Evolutionary conservation across 495 filamentous ascomycete genomes (phyloP).

Genomic region (Hyphodiscus hymeniophilus): DNA sequence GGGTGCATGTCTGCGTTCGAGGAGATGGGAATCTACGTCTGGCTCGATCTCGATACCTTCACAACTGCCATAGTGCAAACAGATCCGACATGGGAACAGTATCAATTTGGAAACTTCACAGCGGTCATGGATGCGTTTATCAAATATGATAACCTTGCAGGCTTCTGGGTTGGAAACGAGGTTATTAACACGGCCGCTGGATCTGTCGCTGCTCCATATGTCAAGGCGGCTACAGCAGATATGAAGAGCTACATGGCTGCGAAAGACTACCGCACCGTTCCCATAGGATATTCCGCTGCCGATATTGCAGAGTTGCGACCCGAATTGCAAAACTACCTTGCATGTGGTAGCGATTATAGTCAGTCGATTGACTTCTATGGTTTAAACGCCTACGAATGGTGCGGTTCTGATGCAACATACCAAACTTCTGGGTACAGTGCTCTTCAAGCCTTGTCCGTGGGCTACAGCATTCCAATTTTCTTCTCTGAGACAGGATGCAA

Average conservation of each 20-base stretch:
- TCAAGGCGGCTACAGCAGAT: constrained; percentile 74
- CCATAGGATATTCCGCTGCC: constrained; percentile 80
- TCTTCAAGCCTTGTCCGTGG: constrained; percentile 43
- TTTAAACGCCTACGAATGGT: constrained; percentile 87
- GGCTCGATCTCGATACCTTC: constrained; percentile 81
- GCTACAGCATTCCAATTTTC: constrained; percentile 71
- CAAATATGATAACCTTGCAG: constrained; percentile 67
- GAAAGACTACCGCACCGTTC: constrained; percentile 71
- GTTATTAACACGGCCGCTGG: constrained; percentile 51
- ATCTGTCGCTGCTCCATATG: constrained; percentile 64
- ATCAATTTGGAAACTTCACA: constrained; percentile 55
- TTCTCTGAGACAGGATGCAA: constrained; percentile 80
- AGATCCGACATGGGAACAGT: constrained; percentile 57
- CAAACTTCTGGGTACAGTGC: constrained; percentile 58
- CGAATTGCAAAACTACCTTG: constrained; percentile 80
- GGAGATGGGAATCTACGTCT: constrained; percentile 68
- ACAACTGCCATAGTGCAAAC: constrained; percentile 59
- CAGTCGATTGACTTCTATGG: constrained; percentile 76
- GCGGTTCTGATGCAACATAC: constrained; percentile 55
- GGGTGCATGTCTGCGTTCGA: constrained; percentile 62
- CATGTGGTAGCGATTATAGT: constrained; percentile 57
- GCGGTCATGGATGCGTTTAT: constrained; percentile 73
- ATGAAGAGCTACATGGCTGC: constrained; percentile 70
- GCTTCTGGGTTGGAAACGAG: constrained; percentile 82
- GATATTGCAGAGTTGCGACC: constrained; percentile 74